phyloP scores from a whole-genome alignment of 345 rosid species.

The Bruguiera gymnorhiza region DNA sequence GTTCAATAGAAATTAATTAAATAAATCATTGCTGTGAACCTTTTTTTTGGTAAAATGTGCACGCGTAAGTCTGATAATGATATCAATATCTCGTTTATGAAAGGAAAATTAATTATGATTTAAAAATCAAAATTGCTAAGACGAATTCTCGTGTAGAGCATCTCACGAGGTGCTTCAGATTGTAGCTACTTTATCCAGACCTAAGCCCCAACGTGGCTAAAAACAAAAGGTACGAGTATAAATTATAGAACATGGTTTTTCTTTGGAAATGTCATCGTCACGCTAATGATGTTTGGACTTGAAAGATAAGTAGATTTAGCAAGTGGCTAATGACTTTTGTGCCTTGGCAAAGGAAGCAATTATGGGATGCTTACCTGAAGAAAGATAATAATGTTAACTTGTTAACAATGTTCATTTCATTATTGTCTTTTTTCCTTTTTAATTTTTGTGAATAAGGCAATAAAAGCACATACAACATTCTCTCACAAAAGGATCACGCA shows the following conservation, averaged over 20 bases:
- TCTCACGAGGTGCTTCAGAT: not conserved
- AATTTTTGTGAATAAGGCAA: no score
- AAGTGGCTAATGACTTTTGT: constrained; percentile 21
- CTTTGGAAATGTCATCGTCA: constrained; percentile 15
- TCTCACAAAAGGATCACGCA: no score
- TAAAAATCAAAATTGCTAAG: not conserved
- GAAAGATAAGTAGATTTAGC: constrained; percentile 33
- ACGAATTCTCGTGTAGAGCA: not conserved
- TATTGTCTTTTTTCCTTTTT: no score
- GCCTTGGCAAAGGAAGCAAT: constrained; percentile 5
- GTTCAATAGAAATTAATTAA: not conserved
- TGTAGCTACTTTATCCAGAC: no score
- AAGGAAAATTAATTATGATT: not conserved
- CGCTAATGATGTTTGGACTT: constrained; percentile 14
- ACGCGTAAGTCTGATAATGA: constrained; percentile 18
- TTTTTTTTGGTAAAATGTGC: constrained; percentile 14
- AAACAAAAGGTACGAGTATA: not conserved
- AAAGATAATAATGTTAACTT: not conserved
- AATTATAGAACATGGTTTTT: not conserved
- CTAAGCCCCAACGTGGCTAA: no score
- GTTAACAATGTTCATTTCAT: no score
- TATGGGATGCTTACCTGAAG: not conserved
- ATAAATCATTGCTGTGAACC: not conserved
- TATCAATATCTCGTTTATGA: not conserved
- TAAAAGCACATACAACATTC: no score